Percentiles rank a stretch among this genome's conserved stretches.
Evolutionary conservation across 225 moss, liverwort and hornwort species (phyloP).

Genomic region (Polytrichum commune): DNA sequence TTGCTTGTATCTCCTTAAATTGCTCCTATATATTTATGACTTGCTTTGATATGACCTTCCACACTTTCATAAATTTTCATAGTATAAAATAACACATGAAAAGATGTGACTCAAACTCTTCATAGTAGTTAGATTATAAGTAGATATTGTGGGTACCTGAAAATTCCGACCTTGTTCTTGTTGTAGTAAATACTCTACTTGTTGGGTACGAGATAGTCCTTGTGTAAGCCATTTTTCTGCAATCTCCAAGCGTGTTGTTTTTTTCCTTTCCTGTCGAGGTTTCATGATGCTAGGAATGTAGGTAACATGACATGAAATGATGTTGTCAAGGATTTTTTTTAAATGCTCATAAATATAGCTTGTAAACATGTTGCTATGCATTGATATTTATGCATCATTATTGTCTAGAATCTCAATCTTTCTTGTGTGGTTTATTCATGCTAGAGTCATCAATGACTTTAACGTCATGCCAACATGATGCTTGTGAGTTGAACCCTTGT

Average conservation of each 20-base stretch:
- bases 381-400: no score
- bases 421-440: no score
- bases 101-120: no score
- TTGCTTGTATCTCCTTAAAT: no score
- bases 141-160: conserved; percentile 27
- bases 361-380: no score
- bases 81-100: no score
- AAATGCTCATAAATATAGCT: not conserved
- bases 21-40: no score
- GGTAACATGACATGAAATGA: not conserved
- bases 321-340: not conserved
- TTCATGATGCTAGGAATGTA: not conserved
- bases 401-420: no score
- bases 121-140: not conserved
- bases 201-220: conserved; percentile 45
- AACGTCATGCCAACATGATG: not conserved
- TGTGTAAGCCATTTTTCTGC: conserved; percentile 39
- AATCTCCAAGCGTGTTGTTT: conserved; percentile 48
- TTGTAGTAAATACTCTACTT: conserved; percentile 44
- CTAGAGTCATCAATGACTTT: not conserved
- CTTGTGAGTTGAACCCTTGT: not conserved
- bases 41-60: no score
- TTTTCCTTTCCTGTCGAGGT: conserved; percentile 48
- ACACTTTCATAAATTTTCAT: no score
- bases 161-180: conserved; percentile 59